A percentile compares a stretch with the other conserved stretches of the same genome.
phyloP scores from a whole-genome alignment of 2,329 filamentous ascomycete species.

The Aspergillus sp. region DNA sequence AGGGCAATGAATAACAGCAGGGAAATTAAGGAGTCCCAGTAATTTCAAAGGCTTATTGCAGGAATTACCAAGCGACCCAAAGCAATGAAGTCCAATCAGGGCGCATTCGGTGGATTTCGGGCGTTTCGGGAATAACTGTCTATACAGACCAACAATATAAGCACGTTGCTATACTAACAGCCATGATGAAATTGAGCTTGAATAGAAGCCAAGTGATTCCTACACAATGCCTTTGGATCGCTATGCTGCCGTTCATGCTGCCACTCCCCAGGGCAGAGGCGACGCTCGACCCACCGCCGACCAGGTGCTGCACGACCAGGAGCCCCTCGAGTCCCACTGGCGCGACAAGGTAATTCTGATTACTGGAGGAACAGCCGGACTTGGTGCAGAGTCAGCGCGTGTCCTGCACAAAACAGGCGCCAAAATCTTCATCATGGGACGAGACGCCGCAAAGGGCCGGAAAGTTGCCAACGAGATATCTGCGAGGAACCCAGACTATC shows the following conservation, averaged over 20 bases:
- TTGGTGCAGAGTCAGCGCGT: not conserved
- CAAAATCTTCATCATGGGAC: not conserved
- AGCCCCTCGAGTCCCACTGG: not conserved
- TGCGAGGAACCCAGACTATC: not conserved
- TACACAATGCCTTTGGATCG: not conserved
- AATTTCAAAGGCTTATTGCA: not conserved
- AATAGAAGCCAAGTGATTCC: not conserved
- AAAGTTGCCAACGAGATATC: not conserved
- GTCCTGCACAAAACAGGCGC: not conserved
- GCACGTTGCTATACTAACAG: not conserved
- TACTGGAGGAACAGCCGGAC: not conserved
- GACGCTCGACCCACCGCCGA: not conserved
- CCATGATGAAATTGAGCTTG: too few relatives aligned
- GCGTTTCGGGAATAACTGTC: not conserved
- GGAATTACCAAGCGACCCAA: not conserved
- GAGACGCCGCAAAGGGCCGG: not conserved
- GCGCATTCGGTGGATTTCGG: not conserved
- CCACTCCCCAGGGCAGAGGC: not conserved
- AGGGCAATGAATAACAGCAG: not conserved
- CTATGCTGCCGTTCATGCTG: not conserved
- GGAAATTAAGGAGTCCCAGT: not conserved
- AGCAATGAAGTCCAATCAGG: not conserved
- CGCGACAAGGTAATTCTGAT: not conserved
- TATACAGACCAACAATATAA: not conserved
- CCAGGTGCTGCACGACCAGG: not conserved